These are phyloP conservation scores for Fragilariopsis cylindrus DNA, from an alignment of 108 stramenopile species.

Conservation along the genomic window DNA sequence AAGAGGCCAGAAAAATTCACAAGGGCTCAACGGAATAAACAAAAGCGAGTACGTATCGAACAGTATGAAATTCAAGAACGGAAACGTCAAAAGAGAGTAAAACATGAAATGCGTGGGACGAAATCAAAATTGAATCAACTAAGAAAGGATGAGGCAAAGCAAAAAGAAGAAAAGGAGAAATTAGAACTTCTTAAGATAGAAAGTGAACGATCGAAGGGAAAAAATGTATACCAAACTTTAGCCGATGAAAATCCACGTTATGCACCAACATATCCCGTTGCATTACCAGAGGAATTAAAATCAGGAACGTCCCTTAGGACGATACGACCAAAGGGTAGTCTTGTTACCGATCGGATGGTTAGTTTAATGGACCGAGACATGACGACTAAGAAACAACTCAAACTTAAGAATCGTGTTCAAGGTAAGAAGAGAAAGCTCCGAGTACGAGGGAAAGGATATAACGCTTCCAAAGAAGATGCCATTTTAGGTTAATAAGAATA, in stretches of 20 bases:
- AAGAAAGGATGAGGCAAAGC: conserved; percentile 30
- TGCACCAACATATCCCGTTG: conserved; percentile 79
- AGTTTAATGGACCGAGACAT: conserved; percentile 78
- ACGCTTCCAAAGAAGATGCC: conserved; percentile 26
- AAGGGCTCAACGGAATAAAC: conserved; percentile 80
- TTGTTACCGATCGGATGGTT: conserved; percentile 77
- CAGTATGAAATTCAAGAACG: conserved; percentile 46
- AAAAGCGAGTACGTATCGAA: conserved; percentile 67
- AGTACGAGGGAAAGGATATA: conserved; percentile 36
- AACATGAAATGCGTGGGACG: conserved; percentile 58
- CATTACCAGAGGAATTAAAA: conserved; percentile 65
- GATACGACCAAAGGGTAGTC: conserved; percentile 77
- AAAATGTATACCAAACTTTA: conserved; percentile 43
- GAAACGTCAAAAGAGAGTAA: conserved; percentile 50
- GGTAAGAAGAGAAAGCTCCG: conserved; percentile 66
- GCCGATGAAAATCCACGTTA: conserved; percentile 63
- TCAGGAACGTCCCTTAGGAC: conserved; percentile 59
- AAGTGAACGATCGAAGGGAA: conserved; percentile 50
- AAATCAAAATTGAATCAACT: conserved; percentile 43
- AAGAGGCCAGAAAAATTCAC: conserved; percentile 76
- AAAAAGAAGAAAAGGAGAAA: conserved; percentile 22
- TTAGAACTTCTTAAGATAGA: conserved; percentile 25
- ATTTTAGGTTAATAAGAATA: conserved; percentile 30
- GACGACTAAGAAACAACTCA: conserved; percentile 55
- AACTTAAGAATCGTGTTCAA: conserved; percentile 56